A percentile compares a stretch with the other conserved stretches of the same genome.
These are phyloP conservation scores for Eudorina sp. DNA, from an alignment of 139 green algal genomes.

Conservation along the genomic window DNA sequence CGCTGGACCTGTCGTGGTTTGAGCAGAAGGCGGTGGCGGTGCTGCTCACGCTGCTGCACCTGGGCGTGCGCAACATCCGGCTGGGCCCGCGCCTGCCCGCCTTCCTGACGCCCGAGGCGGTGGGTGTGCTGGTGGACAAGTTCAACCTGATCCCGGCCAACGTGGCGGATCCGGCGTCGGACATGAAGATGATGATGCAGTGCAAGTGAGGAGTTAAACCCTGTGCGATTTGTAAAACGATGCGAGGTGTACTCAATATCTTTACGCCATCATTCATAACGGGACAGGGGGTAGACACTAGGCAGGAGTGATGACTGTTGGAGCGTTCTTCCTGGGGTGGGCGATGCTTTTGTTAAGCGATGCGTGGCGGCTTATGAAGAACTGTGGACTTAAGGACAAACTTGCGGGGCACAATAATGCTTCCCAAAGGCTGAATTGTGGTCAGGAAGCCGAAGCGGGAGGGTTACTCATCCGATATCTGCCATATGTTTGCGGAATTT, in stretches of 20 bases:
- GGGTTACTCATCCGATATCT: no score
- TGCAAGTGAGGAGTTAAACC: constrained; percentile 45
- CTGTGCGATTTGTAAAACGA: no score
- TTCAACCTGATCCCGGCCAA: constrained; percentile 76
- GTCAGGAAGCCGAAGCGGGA: no score
- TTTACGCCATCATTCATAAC: no score
- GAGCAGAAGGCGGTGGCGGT: constrained; percentile 89
- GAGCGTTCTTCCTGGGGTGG: not conserved
- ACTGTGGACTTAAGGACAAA: not conserved
- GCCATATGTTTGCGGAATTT: no score
- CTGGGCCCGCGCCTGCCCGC: constrained; percentile 79
- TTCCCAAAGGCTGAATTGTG: no score
- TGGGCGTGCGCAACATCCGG: constrained; percentile 83
- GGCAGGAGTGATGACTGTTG: not conserved
- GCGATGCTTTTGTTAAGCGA: not conserved
- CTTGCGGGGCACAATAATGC: no score
- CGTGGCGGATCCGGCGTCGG: constrained; percentile 64
- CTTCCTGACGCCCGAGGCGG: constrained; percentile 81
- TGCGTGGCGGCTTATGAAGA: not conserved
- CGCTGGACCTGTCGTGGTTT: constrained; percentile 81
- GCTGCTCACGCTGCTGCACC: constrained; percentile 81
- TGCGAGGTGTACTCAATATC: no score
- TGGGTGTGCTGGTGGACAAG: constrained; percentile 73
- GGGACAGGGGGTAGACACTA: no score
- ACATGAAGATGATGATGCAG: constrained; percentile 77